phyloP scores from a whole-genome alignment of 179 eudicot genomes.

The Amaranthus tricolor region DNA sequence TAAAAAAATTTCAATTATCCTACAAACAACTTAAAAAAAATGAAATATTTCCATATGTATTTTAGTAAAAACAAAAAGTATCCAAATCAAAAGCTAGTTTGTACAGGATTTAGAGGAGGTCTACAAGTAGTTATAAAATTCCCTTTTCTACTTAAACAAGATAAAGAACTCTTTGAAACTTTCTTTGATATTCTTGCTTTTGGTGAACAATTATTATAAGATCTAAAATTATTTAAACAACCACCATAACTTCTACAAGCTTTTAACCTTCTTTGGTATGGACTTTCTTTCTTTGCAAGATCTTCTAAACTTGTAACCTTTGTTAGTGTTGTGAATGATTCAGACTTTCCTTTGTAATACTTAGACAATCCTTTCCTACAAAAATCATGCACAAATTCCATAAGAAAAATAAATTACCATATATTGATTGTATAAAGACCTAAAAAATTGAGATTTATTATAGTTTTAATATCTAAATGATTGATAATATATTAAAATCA shows the following conservation, averaged over 20 bases:
- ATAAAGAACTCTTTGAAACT: constrained; percentile 32
- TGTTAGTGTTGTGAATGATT: constrained; percentile 42
- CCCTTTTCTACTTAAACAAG: constrained; percentile 33
- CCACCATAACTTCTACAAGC: constrained; percentile 48
- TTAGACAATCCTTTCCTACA: constrained; percentile 47
- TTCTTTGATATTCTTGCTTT: constrained; percentile 52
- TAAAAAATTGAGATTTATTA: too few species aligned
- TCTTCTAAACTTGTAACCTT: constrained; percentile 42
- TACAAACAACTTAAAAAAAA: too few species aligned
- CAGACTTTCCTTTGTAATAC: constrained; percentile 45
- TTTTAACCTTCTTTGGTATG: constrained; percentile 40
- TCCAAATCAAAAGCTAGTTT: constrained; percentile 12
- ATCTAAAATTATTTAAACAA: constrained; percentile 37
- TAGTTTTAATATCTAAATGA: too few species aligned
- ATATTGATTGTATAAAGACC: neutral
- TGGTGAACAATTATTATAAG: constrained; percentile 26
- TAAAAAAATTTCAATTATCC: too few species aligned
- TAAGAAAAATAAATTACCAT: neutral
- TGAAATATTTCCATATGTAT: too few species aligned
- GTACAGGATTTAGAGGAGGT: constrained; percentile 27
- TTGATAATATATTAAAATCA: too few species aligned
- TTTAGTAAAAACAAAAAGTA: too few species aligned
- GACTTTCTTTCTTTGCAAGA: constrained; percentile 46
- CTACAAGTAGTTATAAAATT: constrained; percentile 33
- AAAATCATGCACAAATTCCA: neutral